A percentile compares a stretch with the other conserved stretches of the same genome.
Evolutionary conservation across 306 rosid species (phyloP).

Genomic region (Trifolium repens): DNA sequence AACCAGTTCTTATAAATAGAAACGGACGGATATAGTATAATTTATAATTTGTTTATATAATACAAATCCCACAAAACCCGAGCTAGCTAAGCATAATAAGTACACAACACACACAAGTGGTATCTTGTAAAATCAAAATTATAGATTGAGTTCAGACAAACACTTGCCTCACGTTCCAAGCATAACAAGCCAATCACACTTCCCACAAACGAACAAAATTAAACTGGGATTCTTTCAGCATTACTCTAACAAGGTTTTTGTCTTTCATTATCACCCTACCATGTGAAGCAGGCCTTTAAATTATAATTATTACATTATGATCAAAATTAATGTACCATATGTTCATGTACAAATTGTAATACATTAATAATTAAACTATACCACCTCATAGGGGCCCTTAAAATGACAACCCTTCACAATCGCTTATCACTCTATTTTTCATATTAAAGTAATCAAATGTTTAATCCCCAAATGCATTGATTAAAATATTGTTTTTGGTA

Average conservation of each 20-base stretch:
- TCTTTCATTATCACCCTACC: slow-evolving; percentile 58
- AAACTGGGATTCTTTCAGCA: slow-evolving; percentile 77
- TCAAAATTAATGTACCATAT: neutral
- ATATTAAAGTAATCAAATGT: slow-evolving; percentile 50
- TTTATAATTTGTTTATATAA: neutral
- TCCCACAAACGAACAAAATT: slow-evolving; percentile 59
- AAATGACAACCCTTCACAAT: slow-evolving; percentile 55
- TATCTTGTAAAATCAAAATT: slow-evolving; percentile 40
- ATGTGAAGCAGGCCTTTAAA: slow-evolving; percentile 65
- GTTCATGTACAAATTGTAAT: neutral
- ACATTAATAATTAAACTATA: neutral
- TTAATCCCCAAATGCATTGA: slow-evolving; percentile 30
- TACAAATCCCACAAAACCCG: slow-evolving; percentile 43
- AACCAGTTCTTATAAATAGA: too few species aligned
- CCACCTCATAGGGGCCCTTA: slow-evolving; percentile 39
- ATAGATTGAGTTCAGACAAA: slow-evolving; percentile 51
- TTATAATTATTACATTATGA: slow-evolving; percentile 5
- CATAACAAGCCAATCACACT: slow-evolving; percentile 54
- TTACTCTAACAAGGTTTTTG: slow-evolving; percentile 50
- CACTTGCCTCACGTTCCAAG: slow-evolving; percentile 69
- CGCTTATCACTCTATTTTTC: slow-evolving; percentile 47
- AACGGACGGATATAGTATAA: neutral
- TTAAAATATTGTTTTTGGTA: slow-evolving; percentile 16
- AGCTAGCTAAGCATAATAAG: slow-evolving; percentile 30
- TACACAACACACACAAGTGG: neutral